Conservation (phyloP, 2,329 filamentous ascomycete genomes). For the Penicillium capsulatum region DNA sequence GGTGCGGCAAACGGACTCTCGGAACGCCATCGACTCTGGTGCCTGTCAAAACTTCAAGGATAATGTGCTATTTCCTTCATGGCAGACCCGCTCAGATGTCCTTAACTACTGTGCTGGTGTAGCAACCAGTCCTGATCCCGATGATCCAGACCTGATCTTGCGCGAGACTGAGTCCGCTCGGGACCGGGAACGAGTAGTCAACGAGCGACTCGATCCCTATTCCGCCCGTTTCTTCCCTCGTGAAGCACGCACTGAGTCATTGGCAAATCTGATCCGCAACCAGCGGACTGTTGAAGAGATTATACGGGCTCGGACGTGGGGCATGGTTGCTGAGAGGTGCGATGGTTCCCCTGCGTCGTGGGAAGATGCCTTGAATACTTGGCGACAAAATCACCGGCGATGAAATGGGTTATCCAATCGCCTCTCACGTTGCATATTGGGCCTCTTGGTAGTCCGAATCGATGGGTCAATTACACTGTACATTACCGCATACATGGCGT, state of each 20-base stretch:
- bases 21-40: constrained; percentile 54
- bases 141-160: constrained; percentile 72
- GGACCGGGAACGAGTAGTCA: constrained; percentile 68
- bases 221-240: constrained; percentile 70
- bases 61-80: constrained; percentile 77
- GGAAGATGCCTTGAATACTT: constrained; percentile 62
- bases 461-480: constrained; percentile 3
- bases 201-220: constrained; percentile 91
- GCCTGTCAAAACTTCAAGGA: constrained; percentile 71
- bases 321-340: constrained; percentile 71
- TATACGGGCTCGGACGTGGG: constrained; percentile 77
- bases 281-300: constrained; percentile 72
- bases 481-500: constrained; percentile 11
- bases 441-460: neutral
- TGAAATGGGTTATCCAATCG: neutral
- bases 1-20: constrained; percentile 51
- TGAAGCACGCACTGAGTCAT: constrained; percentile 73
- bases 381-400: constrained; percentile 48
- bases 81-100: constrained; percentile 77
- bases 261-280: constrained; percentile 66
- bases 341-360: constrained; percentile 55
- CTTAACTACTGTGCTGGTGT: constrained; percentile 86
- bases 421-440: neutral
- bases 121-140: constrained; percentile 78
- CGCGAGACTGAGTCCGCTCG: constrained; percentile 66